Evolutionary conservation across 768 basidiomycete genomes (phyloP), one percentile per base, ranked within the genome.

Genomic region (Leucocoprinus leucothites): DNA sequence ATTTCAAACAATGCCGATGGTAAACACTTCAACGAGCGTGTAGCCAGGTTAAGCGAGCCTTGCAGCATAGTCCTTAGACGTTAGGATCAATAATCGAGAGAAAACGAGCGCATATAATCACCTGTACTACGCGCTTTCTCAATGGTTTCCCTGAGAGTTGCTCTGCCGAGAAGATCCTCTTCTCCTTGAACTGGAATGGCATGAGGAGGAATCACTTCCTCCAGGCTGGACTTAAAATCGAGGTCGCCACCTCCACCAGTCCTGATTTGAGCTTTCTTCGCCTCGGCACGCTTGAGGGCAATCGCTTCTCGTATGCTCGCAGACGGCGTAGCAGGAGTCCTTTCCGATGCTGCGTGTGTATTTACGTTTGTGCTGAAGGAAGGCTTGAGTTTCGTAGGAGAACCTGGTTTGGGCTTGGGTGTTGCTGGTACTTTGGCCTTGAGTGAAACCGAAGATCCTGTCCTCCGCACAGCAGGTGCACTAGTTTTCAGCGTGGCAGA

Each of bases 1-100:
- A 90, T 79, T 60, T 91, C 87, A 62, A 90, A 94, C 22, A 94
- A 71, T 0, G 81, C 85, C 3, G 87, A 86, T 3, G 91, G 91
- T 19, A 93, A 65, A 65, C 89, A 89, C 2, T 76, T 79, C 58
- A 94, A 71, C 47, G 80, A 81, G 57, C 91, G 84, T 21, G 89
- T 84, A 5, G 86, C 79, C 60, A 93, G 71, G 69, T 92, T 93
- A 63, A 93, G 74, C 35, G 80, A 75, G 60, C 89, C 90, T 76
- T 70, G 51, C 57, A 59, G 60, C 36, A 59, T 64, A 56, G 57
- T 69, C 64, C 78, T 77, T 79, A 69, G 64, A 61, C 63, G 63
- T 76, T 82, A 63, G 81, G 74, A 73, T 71, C 69, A 75, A 71
- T 60, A 68, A 62, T 56, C 73, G 64, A 66, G 54, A 65, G 22